Base-by-base conservation (phyloP, 2,329 filamentous ascomycete species). In the Trichoderma guizhouense region DNA sequence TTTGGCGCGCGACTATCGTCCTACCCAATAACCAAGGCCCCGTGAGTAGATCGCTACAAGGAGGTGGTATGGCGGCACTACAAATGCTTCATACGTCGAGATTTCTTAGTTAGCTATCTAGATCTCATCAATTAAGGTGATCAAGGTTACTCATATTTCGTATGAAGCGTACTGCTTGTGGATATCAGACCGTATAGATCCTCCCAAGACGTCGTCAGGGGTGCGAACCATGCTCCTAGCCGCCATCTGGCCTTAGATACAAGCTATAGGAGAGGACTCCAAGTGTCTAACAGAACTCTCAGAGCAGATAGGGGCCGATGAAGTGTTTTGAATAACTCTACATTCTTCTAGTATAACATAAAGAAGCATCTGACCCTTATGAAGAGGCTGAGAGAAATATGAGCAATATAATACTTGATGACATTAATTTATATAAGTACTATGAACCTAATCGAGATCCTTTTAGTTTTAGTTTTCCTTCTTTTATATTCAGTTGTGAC, bases 401-500 rank as follows among this genome's bases (percentile, higher is more conserved):
- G 21, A 21, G 47, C 47, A 21, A 53, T 53, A 53, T 53, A 53
- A 53, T 11, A 53, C 47, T 24, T 53, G 47, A 53, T 53, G 47
- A 53, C 47, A 53, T 53, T 53, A 53, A 53, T 53, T 53, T 53
- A 53, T 53, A 24, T 24, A 53, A 53, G 12, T 24, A 53, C 47
- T 53, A 53, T 53, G 14, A 11, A 53, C 28, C 28, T 58, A 30
- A 28, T 28, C n/a, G 12, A 58, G 53, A 58, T 28, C 14, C 26
- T 32, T 24, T 62, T 62, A 21, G 15, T 28, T 28, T 28, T 15
- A 39, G 18, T 53, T 71, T 60, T 51, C 57, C n/a, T 34, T 43
- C 14, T 47, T 32, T 77, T 4, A 81, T 76, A 63, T 83, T 81
- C 26, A 84, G 78, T 39, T 84, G 74, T 79, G 77, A 30, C 77